Base-by-base conservation (phyloP, 306 rosid genomes). In the Corylus americana region DNA sequence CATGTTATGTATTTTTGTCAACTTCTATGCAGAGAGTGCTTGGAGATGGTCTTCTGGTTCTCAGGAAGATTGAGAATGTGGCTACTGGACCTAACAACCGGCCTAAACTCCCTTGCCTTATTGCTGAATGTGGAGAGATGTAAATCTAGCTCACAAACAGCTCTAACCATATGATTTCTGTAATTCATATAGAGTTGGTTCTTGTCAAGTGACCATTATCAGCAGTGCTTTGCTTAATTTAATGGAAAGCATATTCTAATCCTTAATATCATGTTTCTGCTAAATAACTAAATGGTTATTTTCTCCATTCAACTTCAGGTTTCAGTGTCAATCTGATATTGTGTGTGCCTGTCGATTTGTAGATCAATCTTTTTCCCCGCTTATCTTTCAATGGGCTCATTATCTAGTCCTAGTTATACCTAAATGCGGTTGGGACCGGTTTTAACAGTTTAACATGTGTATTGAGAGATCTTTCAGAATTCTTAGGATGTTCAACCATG, bases 91-190 rank as follows among this genome's bases (percentile, higher is more conserved):
- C 98, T 53, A 90, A 88, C 80, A 93, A 93, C 86, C 85, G 94
- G 79, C 99, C 99, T 11, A 96, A 96, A 67, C 83, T 93, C 81
- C 86, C 92, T 47, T 91, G 98, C 9, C 86, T 90, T 78, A 89
- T 93, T 74, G 93, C 93, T 49, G 99, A 93, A 83, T 95, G 99
- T 74, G 99, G 98, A 50, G 99, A 95, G 87, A 95, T 95, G 99
- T 95, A 83, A 81, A 82, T 51, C 66, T 70, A 55, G 54, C 67
- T 68, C 62, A 53, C 22, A 27, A 53, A 64, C 31, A 51, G 45
- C 12, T 53, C 79, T 78, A 63, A 72, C 84, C 54, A 72, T 10
- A 20, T n/a, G 48, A 22, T 71, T 58, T 63, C 49, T 18, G 44
- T 6, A 31, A 76, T 37, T 55, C 55, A 62, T 55, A 74, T 68